Base-by-base conservation (phyloP, 179 eudicot genomes). In the Sideroxylon spinosum region DNA sequence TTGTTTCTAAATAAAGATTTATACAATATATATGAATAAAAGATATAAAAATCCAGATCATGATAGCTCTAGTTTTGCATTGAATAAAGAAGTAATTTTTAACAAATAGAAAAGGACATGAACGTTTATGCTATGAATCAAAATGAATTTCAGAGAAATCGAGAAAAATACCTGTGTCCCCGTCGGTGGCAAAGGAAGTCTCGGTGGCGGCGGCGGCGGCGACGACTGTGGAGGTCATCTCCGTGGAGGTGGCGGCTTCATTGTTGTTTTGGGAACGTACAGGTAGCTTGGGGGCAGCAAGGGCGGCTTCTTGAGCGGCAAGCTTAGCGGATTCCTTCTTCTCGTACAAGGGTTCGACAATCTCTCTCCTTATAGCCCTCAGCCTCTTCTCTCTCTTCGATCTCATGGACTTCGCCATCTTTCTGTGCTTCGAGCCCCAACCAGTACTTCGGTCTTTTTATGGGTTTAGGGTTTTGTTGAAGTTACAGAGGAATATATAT, bases 341-440 rank as follows among this genome's bases (percentile, higher is more conserved):
- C 0, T 89, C 91, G 76, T 89, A 86, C 37, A 90, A 59, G 17
- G 97, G 98, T 46, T 87, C 85, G 11, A 90, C 98, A 22, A 95
- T 84, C 81, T 91, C 98, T 81, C 99, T 88, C 81, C 90, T 85
- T 7, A 93, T 85, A 20, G 99, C 92, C 66, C 97, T 78, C 23
- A 93, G 85, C 83, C 99, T 90, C 86, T 95, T 95, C 86, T 86
- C 90, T 70, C 87, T 95, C 92, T 95, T 95, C 67, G 90, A 95
- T 71, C 99, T 89, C 85, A 93, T 71, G 3, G 99, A 95, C 44
- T 95, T 95, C 87, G 95, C 98, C 99, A 95, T 95, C 62, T 77
- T 32, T 23, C 37, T 29, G 4, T 37, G 6, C 66, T 44, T 49
- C 59, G 52, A 59, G 32, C 44, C 3, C 13, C 28, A 22, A 14